Evolutionary conservation across 2,329 filamentous ascomycete species (phyloP).

Genomic region (Claviceps spartinae): DNA sequence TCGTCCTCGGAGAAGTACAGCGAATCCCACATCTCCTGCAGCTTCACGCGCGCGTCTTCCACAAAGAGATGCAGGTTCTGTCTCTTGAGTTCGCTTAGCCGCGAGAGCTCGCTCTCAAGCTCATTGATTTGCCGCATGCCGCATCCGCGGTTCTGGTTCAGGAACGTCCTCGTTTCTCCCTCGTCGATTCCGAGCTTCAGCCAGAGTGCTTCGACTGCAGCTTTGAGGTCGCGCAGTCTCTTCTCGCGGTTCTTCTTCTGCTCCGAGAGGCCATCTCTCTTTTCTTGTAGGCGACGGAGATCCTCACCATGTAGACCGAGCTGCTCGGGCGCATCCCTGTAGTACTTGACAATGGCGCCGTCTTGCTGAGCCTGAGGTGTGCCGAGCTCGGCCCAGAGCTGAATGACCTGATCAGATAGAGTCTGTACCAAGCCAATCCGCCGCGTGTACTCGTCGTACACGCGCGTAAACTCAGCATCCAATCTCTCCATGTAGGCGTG

Average conservation of each 20-base stretch:
- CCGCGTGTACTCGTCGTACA: conserved; percentile 91
- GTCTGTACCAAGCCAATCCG: conserved; percentile 64
- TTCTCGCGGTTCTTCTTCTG: conserved; percentile 82
- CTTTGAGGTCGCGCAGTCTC: conserved; percentile 59
- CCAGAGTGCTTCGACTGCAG: conserved; percentile 77
- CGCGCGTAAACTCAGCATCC: conserved; percentile 80
- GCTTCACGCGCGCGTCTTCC: conserved; percentile 77
- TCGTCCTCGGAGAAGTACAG: conserved; percentile 95
- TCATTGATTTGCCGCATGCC: conserved; percentile 88
- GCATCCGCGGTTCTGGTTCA: conserved; percentile 78
- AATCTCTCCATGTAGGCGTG: conserved; percentile 74
- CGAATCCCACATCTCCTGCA: conserved; percentile 91
- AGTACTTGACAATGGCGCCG: conserved; percentile 70
- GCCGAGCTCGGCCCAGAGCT: conserved; percentile 89
- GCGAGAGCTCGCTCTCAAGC: conserved; percentile 77
- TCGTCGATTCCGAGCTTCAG: conserved; percentile 75
- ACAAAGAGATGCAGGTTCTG: conserved; percentile 94
- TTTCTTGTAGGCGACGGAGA: conserved; percentile 54
- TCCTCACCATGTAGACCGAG: conserved; percentile 86
- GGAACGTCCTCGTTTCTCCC: conserved; percentile 68
- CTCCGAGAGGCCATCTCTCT: conserved; percentile 69
- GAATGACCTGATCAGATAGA: conserved; percentile 73
- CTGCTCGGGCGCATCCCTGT: conserved; percentile 84
- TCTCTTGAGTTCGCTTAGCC: conserved; percentile 82
- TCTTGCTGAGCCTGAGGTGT: conserved; percentile 91